These are phyloP conservation scores for Pythium graminicola DNA, from an alignment of 352 stramenopile genomes.

Conservation along the genomic window DNA sequence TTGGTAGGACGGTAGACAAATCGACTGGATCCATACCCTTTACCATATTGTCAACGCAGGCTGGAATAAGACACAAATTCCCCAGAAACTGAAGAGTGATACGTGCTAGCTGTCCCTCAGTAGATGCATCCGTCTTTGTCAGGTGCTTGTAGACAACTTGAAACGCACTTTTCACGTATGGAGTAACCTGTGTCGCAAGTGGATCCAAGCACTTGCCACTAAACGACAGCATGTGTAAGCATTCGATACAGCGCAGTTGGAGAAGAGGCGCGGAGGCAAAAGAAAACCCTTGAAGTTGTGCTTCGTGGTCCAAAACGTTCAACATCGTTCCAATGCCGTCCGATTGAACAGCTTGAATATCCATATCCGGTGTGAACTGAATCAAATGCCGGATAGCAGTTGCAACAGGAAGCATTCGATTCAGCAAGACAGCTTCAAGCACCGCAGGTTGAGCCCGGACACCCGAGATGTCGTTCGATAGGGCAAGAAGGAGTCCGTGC, in stretches of 20 bases:
- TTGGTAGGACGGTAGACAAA: conserved; percentile 59
- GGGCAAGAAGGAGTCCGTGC: conserved; percentile 54
- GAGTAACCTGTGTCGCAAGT: conserved; percentile 64
- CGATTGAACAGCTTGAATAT: conserved; percentile 70
- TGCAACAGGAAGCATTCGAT: conserved; percentile 66
- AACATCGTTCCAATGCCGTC: conserved; percentile 68
- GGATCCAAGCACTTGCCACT: conserved; percentile 73
- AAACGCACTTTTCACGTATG: conserved; percentile 83
- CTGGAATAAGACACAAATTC: conserved; percentile 80
- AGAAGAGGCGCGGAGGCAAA: conserved; percentile 66
- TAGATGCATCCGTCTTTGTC: conserved; percentile 67
- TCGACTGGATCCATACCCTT: conserved; percentile 81
- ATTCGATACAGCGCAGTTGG: conserved; percentile 81
- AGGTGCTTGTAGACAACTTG: conserved; percentile 81
- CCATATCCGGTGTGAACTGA: conserved; percentile 79
- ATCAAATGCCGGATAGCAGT: conserved; percentile 77
- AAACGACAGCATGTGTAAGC: conserved; percentile 84
- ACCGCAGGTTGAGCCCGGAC: conserved; percentile 61
- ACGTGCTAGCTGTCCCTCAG: conserved; percentile 70
- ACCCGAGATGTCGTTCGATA: conserved; percentile 67
- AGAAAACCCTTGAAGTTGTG: conserved; percentile 71
- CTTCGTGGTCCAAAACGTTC: conserved; percentile 76
- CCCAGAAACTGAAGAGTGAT: conserved; percentile 76
- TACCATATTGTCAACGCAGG: conserved; percentile 83
- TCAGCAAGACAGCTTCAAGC: conserved; percentile 61